A percentile compares a stretch with the other conserved stretches of the same genome.
Evolutionary conservation across 2,329 filamentous ascomycete species (phyloP).

Genomic region (Colletotrichum zoysiae): DNA sequence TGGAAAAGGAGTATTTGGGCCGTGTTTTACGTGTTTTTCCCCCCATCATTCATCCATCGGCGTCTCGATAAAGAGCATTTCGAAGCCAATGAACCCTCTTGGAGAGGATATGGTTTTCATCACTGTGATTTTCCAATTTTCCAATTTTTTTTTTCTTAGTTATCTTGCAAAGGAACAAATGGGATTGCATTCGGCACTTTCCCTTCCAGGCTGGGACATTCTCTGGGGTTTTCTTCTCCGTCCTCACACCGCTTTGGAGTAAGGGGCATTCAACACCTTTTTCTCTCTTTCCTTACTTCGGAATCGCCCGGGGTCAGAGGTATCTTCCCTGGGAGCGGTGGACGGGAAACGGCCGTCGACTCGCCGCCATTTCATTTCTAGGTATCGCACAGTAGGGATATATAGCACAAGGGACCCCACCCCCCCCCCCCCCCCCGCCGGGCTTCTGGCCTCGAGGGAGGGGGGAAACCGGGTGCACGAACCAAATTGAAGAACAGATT

Average conservation of each 20-base stretch:
- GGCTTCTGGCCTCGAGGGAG: not conserved
- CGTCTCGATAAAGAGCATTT: slow-evolving; percentile 36
- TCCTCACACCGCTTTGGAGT: not conserved
- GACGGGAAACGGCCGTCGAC: not conserved
- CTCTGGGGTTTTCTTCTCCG: not conserved
- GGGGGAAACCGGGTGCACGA: not conserved
- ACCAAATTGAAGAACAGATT: slow-evolving; percentile 14
- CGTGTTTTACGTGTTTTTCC: not conserved
- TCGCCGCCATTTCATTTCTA: not conserved
- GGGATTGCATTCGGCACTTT: slow-evolving; percentile 1
- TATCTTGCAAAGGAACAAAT: not conserved
- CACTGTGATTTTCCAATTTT: not conserved
- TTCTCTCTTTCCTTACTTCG: not conserved
- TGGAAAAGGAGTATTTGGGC: slow-evolving; percentile 33
- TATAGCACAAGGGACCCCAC: not conserved
- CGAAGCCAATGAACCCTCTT: slow-evolving; percentile 30
- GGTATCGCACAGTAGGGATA: not conserved
- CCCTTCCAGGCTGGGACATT: not conserved
- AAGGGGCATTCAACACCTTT: not conserved
- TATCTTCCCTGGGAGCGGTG: not conserved
- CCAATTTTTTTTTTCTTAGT: not conserved
- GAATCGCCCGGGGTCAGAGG: not conserved
- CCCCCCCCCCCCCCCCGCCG: no score
- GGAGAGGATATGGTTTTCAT: slow-evolving; percentile 14
- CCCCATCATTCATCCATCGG: slow-evolving; percentile 27